These are phyloP conservation scores for Candida rishiriensis DNA, from an alignment of 805 yeast species.

Conservation along the genomic window DNA sequence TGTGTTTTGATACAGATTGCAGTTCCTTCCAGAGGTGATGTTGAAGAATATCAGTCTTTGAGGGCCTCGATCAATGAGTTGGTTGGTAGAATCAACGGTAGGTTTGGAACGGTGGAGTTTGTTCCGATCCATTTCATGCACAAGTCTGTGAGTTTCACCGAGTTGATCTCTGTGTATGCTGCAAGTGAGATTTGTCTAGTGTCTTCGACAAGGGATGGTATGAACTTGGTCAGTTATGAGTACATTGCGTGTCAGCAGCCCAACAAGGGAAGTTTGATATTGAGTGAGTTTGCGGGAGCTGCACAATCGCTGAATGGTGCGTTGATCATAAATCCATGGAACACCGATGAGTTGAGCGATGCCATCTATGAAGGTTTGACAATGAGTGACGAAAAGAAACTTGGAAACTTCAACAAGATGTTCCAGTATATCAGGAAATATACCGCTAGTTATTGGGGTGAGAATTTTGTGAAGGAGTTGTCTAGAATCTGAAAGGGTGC, in stretches of 20 bases:
- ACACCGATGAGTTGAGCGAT: conserved; percentile 86
- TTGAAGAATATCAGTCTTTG: conserved; percentile 92
- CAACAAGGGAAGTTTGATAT: conserved; percentile 77
- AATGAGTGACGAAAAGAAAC: conserved; percentile 74
- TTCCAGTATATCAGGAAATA: conserved; percentile 87
- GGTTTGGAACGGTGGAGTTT: conserved; percentile 94
- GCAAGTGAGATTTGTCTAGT: conserved; percentile 89
- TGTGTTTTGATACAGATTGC: conserved; percentile 95
- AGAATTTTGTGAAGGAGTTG: conserved; percentile 86
- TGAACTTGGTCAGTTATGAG: conserved; percentile 95
- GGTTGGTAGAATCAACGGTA: conserved; percentile 95
- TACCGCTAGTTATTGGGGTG: conserved; percentile 97
- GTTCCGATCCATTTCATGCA: conserved; percentile 97
- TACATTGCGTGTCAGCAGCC: conserved; percentile 90
- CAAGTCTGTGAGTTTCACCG: conserved; percentile 85
- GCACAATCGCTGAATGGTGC: conserved; percentile 97
- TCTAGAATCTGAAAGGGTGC: conserved; percentile 16
- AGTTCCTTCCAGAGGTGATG: conserved; percentile 96
- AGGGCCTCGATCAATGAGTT: conserved; percentile 93
- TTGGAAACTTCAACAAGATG: conserved; percentile 74
- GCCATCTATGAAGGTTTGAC: conserved; percentile 86
- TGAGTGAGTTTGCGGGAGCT: conserved; percentile 98
- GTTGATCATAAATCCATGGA: conserved; percentile 95
- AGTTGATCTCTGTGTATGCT: conserved; percentile 81
- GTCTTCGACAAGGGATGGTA: conserved; percentile 94